These are phyloP conservation scores for Seiridium cupressi DNA, from an alignment of 2,329 filamentous ascomycete genomes.

Conservation along the genomic window DNA sequence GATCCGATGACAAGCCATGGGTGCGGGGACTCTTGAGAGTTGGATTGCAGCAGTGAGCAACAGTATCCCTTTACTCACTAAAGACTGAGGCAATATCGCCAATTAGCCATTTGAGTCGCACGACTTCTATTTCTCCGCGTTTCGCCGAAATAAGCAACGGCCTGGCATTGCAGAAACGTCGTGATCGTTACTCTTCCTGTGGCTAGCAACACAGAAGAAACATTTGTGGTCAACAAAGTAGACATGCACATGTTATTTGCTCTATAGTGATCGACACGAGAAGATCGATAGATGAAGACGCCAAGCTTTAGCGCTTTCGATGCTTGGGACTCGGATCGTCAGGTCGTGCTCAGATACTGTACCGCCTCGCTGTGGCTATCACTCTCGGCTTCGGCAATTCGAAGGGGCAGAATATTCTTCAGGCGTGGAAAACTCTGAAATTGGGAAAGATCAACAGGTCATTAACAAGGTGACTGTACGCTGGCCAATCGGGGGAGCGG, in stretches of 20 bases:
- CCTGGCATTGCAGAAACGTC: no score
- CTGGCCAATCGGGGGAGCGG: neutral
- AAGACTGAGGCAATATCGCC: no score
- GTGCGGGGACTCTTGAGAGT: no score
- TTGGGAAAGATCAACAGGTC: neutral
- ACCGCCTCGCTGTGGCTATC: neutral
- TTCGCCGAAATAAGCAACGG: no score
- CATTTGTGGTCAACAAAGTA: no score
- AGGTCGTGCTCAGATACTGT: neutral
- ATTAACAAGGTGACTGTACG: neutral
- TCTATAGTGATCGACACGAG: neutral
- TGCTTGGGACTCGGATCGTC: neutral
- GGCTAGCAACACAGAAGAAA: no score
- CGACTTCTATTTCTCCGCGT: no score
- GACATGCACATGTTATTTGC: neutral
- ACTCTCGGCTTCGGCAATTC: neutral
- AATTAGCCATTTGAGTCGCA: no score
- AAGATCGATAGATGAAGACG: neutral
- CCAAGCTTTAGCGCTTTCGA: neutral
- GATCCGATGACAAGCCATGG: no score
- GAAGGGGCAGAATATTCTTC: neutral
- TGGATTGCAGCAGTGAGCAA: no score
- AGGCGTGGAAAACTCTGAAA: neutral
- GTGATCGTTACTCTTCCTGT: no score
- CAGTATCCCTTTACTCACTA: no score